Percentiles rank a stretch among this genome's conserved stretches.
phyloP scores from a whole-genome alignment of 352 stramenopile genomes.

The Phytophthora aleatoria region DNA sequence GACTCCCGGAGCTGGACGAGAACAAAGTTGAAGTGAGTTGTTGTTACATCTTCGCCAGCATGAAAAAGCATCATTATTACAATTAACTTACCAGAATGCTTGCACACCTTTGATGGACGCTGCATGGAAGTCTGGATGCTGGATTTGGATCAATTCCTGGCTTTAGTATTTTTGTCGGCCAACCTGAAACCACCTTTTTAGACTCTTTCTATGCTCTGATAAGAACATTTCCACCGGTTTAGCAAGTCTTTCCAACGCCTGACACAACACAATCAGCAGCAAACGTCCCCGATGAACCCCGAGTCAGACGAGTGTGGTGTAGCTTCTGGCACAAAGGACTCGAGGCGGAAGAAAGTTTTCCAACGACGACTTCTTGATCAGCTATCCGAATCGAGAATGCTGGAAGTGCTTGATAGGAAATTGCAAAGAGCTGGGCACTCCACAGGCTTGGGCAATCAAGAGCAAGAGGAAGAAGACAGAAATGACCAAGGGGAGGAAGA shows the following conservation, averaged over 20 bases:
- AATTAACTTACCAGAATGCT: no score
- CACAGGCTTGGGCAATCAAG: slow-evolving; percentile 27
- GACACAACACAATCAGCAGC: background rate
- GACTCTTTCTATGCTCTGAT: no score
- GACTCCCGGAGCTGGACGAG: no score
- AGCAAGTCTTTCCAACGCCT: slow-evolving; percentile 1
- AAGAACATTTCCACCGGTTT: no score
- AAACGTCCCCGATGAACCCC: slow-evolving; percentile 30
- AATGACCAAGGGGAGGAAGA: slow-evolving; percentile 49
- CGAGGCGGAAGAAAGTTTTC: slow-evolving; percentile 33
- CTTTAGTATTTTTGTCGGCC: no score
- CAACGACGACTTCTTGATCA: slow-evolving; percentile 64
- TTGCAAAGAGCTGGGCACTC: slow-evolving; percentile 25
- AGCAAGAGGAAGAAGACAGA: slow-evolving; percentile 29
- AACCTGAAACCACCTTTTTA: no score
- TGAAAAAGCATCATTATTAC: no score
- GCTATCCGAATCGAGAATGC: slow-evolving; percentile 72
- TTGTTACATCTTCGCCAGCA: no score
- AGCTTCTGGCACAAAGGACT: slow-evolving; percentile 2
- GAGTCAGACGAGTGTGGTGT: slow-evolving; percentile 13
- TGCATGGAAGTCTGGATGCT: no score
- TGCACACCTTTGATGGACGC: no score
- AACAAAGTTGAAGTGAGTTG: no score
- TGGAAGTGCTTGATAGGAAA: slow-evolving; percentile 63
- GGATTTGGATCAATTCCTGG: no score